Evolutionary conservation across 805 yeast species (phyloP), one percentile per base, ranked within the genome.

Genomic region (Saturnispora sekii): DNA sequence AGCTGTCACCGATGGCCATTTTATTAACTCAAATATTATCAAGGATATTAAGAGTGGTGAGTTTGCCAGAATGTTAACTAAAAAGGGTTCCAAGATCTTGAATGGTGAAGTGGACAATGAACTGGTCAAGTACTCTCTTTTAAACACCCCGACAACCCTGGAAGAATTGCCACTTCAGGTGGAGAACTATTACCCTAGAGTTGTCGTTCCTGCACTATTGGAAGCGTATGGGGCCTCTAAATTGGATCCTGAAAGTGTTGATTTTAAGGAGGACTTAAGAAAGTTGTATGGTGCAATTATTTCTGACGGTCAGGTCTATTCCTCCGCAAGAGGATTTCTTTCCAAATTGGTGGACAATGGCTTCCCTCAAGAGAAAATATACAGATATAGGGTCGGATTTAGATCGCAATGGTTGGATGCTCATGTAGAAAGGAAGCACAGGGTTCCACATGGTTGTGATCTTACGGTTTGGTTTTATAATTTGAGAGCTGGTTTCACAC

Each of bases 1-100:
- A 51, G 71, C 71, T 10, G 65, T 64, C 14, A 60, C 69, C 1
- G 73, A 69, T 51, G 60, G 56, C 32, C 55, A 64, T 44, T 66
- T 69, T 52, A 62, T 69, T 14, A 47, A 64, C 1, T 39, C 55
- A 2, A 45, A 50, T 12, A 40, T 68, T 21, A 48, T 68, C 10
- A 41, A 44, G 18, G 73, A 69, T 46, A 50, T 68, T 10, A 44
- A 49, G 31, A 46, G 55, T 15, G 69, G 57, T 12, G 56, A 47
- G n/a, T 48, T 49, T 36, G 36, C 51, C 11, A 9, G 39, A 26
- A 21, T 44, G 17, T 14, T 48, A 40, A 41, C 17, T 5, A 32
- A 32, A 2, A 47, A 48, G 21, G 40, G 29, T 10, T 4, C 46
- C 17, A 44, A 47, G 35, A 42, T 49, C 10, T 12, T 49, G 8